phyloP scores from a whole-genome alignment of 2,329 filamentous ascomycete species.

The Penicillium hesseltinei region DNA sequence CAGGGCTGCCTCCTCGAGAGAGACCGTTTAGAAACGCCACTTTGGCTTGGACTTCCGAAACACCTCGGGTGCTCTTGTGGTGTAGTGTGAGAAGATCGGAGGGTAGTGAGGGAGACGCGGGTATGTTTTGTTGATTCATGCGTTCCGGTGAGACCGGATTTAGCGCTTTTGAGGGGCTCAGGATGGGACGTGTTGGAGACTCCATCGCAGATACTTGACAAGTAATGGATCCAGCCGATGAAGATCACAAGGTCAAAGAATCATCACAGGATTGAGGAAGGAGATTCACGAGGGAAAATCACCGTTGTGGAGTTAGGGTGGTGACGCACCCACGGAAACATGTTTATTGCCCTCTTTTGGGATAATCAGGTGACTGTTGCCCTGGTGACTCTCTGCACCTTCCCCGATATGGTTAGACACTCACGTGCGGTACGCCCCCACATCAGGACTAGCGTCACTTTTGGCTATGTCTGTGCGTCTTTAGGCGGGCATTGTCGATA shows the following conservation, averaged over 20 bases:
- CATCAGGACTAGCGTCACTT: conserved; percentile 8
- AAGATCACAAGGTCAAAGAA: conserved; percentile 19
- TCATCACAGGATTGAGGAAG: conserved; percentile 10
- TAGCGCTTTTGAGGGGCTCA: conserved; percentile 39
- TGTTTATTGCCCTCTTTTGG: conserved; percentile 30
- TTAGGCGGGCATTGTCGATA: conserved; percentile 6
- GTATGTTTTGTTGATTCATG: conserved; percentile 48
- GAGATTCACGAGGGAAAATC: conserved; percentile 19
- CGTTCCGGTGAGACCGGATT: conserved; percentile 49
- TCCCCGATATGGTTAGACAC: conserved; percentile 3
- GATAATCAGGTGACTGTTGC: conserved; percentile 34
- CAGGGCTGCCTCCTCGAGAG: conserved; percentile 36
- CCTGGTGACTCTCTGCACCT: conserved; percentile 23
- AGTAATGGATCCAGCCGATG: background rate
- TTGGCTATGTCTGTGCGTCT: conserved; percentile 18
- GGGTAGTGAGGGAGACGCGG: conserved; percentile 41
- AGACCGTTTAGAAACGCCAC: conserved; percentile 50
- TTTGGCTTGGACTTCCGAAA: conserved; percentile 49
- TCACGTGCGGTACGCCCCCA: conserved; percentile 22
- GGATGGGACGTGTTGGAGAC: conserved; percentile 34
- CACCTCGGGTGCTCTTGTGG: conserved; percentile 36
- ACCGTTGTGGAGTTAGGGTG: conserved; percentile 20
- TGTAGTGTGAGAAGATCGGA: conserved; percentile 37
- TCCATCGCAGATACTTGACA: conserved; percentile 31
- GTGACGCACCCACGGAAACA: conserved; percentile 33